Conservation (phyloP, 2,329 filamentous ascomycete species). For the Pestalotiopsis sp. region DNA sequence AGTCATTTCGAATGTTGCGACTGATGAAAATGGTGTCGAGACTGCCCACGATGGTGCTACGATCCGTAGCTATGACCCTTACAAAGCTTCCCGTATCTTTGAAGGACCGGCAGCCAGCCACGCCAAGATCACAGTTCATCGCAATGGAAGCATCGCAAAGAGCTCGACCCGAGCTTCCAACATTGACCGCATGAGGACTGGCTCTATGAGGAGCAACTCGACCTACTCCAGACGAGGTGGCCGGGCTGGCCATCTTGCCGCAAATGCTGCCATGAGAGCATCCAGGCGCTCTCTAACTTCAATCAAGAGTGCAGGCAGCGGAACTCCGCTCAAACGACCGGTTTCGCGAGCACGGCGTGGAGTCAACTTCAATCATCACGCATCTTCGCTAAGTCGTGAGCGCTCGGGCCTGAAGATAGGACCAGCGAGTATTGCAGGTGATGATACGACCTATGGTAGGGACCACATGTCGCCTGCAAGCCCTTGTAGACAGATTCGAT, state of each 20-base stretch:
- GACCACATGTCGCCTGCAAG: constrained; percentile 24
- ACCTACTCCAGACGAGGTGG: constrained; percentile 25
- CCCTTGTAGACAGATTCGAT: constrained; percentile 21
- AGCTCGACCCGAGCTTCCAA: constrained; percentile 26
- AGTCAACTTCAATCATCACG: constrained; percentile 57
- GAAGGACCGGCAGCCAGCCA: constrained; percentile 57
- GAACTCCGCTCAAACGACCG: constrained; percentile 39
- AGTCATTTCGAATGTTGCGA: constrained; percentile 64
- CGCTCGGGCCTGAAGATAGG: constrained; percentile 11
- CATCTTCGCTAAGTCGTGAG: constrained; percentile 26
- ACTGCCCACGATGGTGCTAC: constrained; percentile 42
- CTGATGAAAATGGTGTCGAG: constrained; percentile 42
- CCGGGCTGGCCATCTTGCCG: constrained; percentile 29
- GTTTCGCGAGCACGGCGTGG: constrained; percentile 53
- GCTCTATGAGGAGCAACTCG: constrained; percentile 36
- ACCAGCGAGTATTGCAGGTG: constrained; percentile 30
- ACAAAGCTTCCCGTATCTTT: constrained; percentile 65
- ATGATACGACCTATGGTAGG: constrained; percentile 27
- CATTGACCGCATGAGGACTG: constrained; percentile 35
- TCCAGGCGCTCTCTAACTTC: constrained; percentile 51
- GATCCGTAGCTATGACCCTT: constrained; percentile 79
- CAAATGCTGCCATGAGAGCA: constrained; percentile 31
- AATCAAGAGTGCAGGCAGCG: constrained; percentile 48
- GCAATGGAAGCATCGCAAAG: constrained; percentile 41
- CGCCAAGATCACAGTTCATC: constrained; percentile 71